A percentile compares a stretch with the other conserved stretches of the same genome.
phyloP scores from a whole-genome alignment of 164 flowering plant species.

The Vitis labrusca region DNA sequence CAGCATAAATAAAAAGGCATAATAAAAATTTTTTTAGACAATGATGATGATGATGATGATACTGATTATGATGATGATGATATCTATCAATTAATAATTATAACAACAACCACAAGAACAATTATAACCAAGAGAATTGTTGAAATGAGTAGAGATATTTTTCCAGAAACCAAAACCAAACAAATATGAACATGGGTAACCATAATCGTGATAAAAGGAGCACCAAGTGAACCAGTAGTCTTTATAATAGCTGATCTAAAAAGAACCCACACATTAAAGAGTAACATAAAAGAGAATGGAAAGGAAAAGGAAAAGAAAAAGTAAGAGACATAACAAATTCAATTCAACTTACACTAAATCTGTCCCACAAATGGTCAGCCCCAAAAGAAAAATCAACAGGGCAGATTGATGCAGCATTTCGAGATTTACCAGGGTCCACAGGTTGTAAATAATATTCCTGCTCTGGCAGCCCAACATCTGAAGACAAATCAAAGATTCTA shows the following conservation, averaged over 20 bases:
- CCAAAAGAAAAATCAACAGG: conserved; percentile 89
- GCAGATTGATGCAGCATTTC: conserved; percentile 68
- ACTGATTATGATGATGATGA: too few relatives aligned
- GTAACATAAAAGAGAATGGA: too few relatives aligned
- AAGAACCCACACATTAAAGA: too few relatives aligned
- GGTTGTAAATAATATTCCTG: conserved; percentile 92
- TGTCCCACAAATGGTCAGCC: conserved; percentile 90
- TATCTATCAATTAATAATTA: too few relatives aligned
- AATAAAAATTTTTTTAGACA: neutral
- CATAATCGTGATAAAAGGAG: neutral
- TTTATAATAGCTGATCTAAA: too few relatives aligned
- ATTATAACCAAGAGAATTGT: too few relatives aligned
- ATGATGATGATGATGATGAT: too few relatives aligned
- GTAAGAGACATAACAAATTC: neutral
- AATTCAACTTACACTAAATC: conserved; percentile 68
- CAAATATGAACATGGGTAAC: neutral
- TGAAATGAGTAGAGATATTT: neutral
- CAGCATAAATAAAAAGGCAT: neutral
- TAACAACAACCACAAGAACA: too few relatives aligned
- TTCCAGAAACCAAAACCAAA: neutral
- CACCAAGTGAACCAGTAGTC: too few relatives aligned
- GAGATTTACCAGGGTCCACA: conserved; percentile 53
- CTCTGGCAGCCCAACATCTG: conserved; percentile 64
- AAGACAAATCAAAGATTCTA: conserved; percentile 80
- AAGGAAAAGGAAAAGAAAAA: too few relatives aligned